Evolutionary conservation across 2,329 filamentous ascomycete genomes (phyloP), one percentile per base, ranked within the genome.

Genomic region (Microascus cirrosus): DNA sequence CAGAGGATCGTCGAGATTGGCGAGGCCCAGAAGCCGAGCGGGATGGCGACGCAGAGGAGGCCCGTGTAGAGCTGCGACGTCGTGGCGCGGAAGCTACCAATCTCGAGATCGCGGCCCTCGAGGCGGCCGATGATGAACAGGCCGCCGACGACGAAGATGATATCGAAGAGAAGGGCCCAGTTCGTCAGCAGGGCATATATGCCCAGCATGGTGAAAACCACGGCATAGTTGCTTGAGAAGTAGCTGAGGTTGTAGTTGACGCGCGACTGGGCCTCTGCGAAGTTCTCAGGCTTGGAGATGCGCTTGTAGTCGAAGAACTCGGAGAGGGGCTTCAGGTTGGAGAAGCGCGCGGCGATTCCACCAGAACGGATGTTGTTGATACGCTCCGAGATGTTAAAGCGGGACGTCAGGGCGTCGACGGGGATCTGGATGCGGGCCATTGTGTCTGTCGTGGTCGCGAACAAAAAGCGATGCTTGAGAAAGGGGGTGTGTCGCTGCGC

Each of bases 271-370:
- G 90, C 84, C 73, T 96, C 92, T 63, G 77, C 78, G 67, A 97
- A 96, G 77, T 95, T 95, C 69, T 83, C 83, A 32, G 94, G 94
- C 78, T 97, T 99, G 64, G 90, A 95, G 59, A 99, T 68, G 65
- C 92, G 90, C 84, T 96, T 96, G 76, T 97, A 74, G 74, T 97
- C 92, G 73, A 96, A 81, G 76, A 99, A 99, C 75, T 99, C 94
- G 71, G 86, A 85, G 65, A 97, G 73, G 61, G 94, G 93, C 61
- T 86, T 88, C 69, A 99, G 81, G 75, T 96, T 97, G 73, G 92
- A 85, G 74, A 97, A 97, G 63, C 94, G 87, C 63, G 85, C 83
- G 60, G 82, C 82, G 61, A 97, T 71, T 36, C 89, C 88, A 65
- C 91, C 89, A 60, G 85, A 84, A 69, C 90, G 86, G 63, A 96